Conservation (phyloP, 306 rosid genomes). For the Delonix regia region DNA sequence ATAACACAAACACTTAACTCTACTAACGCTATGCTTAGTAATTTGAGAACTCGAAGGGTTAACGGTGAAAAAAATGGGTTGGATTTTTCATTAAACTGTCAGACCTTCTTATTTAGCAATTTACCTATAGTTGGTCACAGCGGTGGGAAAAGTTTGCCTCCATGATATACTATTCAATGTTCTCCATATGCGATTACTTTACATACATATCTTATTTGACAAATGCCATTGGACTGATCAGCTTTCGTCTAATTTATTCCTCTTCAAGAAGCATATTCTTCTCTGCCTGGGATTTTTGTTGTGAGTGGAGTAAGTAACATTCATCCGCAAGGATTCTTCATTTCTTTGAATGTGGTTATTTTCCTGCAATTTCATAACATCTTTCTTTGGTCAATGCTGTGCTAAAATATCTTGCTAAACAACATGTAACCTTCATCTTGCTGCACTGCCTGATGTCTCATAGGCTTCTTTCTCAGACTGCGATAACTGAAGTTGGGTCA, state of each 20-base stretch:
- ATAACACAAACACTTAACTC: neutral
- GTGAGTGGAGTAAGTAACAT: constrained; percentile 11
- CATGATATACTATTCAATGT: constrained; percentile 4
- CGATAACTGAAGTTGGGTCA: constrained; percentile 59
- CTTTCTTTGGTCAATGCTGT: constrained; percentile 17
- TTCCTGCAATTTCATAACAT: constrained; percentile 20
- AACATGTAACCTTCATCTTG: constrained; percentile 17
- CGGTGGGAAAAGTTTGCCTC: neutral
- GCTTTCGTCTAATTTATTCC: constrained; percentile 18
- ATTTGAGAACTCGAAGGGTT: neutral
- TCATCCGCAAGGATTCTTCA: constrained; percentile 24
- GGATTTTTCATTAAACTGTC: neutral
- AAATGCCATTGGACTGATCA: constrained; percentile 18
- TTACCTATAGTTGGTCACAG: constrained; percentile 18
- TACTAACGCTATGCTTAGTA: neutral
- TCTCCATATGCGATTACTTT: neutral
- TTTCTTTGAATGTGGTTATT: constrained; percentile 29
- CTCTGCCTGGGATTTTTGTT: constrained; percentile 33
- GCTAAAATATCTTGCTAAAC: neutral
- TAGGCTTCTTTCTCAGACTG: constrained; percentile 48
- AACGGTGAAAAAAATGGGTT: neutral
- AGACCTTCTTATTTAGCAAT: neutral
- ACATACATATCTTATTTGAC: constrained; percentile 7
- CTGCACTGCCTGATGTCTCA: constrained; percentile 36
- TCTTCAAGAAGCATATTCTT: constrained; percentile 22